phyloP scores from a whole-genome alignment of 2,329 filamentous ascomycete species.

The Ramichloridium luteum region DNA sequence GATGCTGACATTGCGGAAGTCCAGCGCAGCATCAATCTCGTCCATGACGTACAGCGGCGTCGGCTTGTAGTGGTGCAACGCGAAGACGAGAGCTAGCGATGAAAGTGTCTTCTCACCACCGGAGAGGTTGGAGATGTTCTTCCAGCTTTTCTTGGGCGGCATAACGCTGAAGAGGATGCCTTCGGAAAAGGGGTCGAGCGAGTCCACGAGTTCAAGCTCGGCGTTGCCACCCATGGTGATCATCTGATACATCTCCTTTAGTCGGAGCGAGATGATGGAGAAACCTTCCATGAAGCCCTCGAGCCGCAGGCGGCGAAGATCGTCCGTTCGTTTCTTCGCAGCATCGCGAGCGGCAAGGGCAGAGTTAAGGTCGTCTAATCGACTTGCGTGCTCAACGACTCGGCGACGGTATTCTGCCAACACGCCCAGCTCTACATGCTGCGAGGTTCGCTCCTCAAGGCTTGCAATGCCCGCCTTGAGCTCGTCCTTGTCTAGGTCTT shows the following conservation, averaged over 20 bases:
- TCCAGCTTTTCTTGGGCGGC: constrained; percentile 99
- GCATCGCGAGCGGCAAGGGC: constrained; percentile 69
- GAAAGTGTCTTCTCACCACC: constrained; percentile 96
- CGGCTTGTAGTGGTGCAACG: constrained; percentile 93
- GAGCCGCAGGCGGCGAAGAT: constrained; percentile 75
- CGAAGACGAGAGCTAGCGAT: constrained; percentile 90
- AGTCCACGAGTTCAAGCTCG: constrained; percentile 92
- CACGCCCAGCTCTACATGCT: constrained; percentile 79
- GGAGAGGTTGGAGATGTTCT: constrained; percentile 92
- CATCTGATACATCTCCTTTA: constrained; percentile 99
- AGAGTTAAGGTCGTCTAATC: constrained; percentile 70
- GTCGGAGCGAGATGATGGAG: constrained; percentile 76
- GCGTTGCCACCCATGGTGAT: constrained; percentile 99
- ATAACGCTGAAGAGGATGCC: constrained; percentile 96
- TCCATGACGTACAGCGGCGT: constrained; percentile 99
- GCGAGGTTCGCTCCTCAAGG: constrained; percentile 66
- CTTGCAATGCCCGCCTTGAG: constrained; percentile 54
- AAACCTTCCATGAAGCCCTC: constrained; percentile 99
- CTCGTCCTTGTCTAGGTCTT: constrained; percentile 49
- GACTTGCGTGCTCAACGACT: constrained; percentile 67
- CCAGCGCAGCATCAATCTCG: constrained; percentile 94
- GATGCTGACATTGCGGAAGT: constrained; percentile 96
- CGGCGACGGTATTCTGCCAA: constrained; percentile 78
- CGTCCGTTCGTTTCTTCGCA: constrained; percentile 85
- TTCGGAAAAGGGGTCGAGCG: constrained; percentile 89